Evolutionary conservation across 1,284 basidiomycete species (phyloP).

Genomic region (Cutaneotrichosporon sp.): DNA sequence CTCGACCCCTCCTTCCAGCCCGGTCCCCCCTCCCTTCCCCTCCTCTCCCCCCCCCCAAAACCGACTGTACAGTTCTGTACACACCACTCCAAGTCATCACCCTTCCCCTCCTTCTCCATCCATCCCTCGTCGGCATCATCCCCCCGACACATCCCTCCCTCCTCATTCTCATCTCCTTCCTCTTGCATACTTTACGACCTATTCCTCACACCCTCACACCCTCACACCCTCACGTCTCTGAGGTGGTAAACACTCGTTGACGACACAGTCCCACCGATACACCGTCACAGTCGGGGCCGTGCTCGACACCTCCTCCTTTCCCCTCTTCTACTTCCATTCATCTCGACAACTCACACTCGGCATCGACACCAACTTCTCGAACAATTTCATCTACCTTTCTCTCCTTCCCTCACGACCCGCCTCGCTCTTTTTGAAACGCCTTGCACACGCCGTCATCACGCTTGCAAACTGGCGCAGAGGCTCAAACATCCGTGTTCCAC

Average conservation of each 20-base stretch:
- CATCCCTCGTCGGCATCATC: conserved; percentile 1
- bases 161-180: background rate
- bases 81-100: background rate
- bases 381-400: background rate
- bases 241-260: background rate
- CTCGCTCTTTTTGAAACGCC: conserved; percentile 3
- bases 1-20: too few species aligned
- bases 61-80: background rate
- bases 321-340: background rate
- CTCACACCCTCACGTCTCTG: background rate
- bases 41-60: background rate
- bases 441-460: background rate
- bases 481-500: background rate
- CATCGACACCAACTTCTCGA: conserved; percentile 1
- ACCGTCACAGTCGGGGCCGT: background rate
- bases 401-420: conserved; percentile 8
- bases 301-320: background rate
- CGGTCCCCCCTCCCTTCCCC: background rate
- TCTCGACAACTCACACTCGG: background rate
- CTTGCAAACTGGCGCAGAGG: background rate
- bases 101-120: background rate
- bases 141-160: background rate
- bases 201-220: background rate
- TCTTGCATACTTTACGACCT: background rate
- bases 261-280: background rate